A percentile compares a stretch with the other conserved stretches of the same genome.
These are phyloP conservation scores for Wickerhamomyces strasburgensis DNA, from an alignment of 805 yeast species.

Conservation along the genomic window DNA sequence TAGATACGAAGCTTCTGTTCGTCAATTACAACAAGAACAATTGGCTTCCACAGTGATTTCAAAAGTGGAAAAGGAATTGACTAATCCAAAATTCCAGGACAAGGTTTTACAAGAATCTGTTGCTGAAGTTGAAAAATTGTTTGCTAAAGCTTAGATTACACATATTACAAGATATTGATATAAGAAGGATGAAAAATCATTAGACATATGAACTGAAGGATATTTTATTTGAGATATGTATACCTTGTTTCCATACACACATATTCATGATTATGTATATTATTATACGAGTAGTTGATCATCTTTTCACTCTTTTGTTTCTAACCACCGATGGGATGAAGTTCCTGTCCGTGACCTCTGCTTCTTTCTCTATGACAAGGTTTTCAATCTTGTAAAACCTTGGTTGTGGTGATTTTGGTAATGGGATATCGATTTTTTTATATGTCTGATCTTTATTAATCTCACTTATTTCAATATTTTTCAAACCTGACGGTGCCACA, in stretches of 20 bases:
- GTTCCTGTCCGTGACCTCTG: background rate
- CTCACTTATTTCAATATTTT: constrained; percentile 11
- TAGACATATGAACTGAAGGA: constrained; percentile 8
- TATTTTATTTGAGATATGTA: constrained; percentile 4
- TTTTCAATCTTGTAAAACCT: constrained; percentile 16
- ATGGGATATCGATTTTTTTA: constrained; percentile 26
- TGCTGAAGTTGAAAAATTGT: constrained; percentile 84
- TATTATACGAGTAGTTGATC: no score
- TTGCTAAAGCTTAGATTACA: constrained; percentile 36
- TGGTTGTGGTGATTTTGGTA: constrained; percentile 25
- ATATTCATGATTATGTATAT: constrained; percentile 1
- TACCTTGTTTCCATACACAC: background rate
- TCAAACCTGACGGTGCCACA: constrained; percentile 3
- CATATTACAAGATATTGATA: background rate
- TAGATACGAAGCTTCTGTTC: constrained; percentile 93
- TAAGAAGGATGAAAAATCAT: background rate
- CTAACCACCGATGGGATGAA: constrained; percentile 9
- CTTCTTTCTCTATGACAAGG: constrained; percentile 4
- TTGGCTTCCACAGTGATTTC: constrained; percentile 80
- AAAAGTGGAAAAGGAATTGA: constrained; percentile 80
- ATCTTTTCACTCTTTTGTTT: background rate
- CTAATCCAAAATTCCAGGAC: constrained; percentile 90
- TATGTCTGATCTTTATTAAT: constrained; percentile 10
- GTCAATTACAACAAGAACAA: constrained; percentile 94
- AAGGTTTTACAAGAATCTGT: constrained; percentile 86